Evolutionary conservation across 805 yeast species (phyloP).

Genomic region (Tetrapisispora nanseiensis): DNA sequence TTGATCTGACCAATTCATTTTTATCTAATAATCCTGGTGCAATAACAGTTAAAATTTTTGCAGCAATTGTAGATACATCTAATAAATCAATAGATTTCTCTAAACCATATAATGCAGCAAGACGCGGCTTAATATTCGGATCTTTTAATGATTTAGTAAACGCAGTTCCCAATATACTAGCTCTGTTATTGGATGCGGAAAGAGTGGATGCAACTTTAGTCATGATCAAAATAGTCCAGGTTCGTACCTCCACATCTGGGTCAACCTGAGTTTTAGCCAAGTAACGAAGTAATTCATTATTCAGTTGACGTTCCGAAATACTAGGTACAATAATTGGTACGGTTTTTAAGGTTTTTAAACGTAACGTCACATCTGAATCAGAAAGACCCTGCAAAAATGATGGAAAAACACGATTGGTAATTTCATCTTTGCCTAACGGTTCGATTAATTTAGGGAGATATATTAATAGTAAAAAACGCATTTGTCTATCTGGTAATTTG

Average conservation of each 20-base stretch:
- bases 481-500: conserved; percentile 60
- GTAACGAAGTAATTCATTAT: conserved; percentile 71
- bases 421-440: conserved; percentile 45
- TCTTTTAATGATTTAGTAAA: conserved; percentile 76
- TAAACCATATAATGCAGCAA: conserved; percentile 70
- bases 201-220: conserved; percentile 20
- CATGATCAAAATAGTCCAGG: conserved; percentile 25
- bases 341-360: conserved; percentile 64
- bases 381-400: conserved; percentile 70
- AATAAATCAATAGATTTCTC: conserved; percentile 55
- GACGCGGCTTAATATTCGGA: conserved; percentile 60
- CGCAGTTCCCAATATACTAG: conserved; percentile 79
- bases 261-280: conserved; percentile 49
- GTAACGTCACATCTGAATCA: conserved; percentile 71
- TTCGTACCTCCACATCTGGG: conserved; percentile 21
- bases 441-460: conserved; percentile 47
- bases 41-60: conserved; percentile 71
- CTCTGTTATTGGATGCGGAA: conserved; percentile 32
- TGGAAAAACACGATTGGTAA: conserved; percentile 60
- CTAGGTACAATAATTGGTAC: conserved; percentile 48
- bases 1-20: conserved; percentile 56
- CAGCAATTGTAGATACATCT: conserved; percentile 65
- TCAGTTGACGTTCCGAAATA: conserved; percentile 68
- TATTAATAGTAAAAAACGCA: conserved; percentile 61
- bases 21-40: conserved; percentile 77